These are phyloP conservation scores for Epichloe hybrida DNA, from an alignment of 2,329 filamentous ascomycete genomes.

Conservation along the genomic window DNA sequence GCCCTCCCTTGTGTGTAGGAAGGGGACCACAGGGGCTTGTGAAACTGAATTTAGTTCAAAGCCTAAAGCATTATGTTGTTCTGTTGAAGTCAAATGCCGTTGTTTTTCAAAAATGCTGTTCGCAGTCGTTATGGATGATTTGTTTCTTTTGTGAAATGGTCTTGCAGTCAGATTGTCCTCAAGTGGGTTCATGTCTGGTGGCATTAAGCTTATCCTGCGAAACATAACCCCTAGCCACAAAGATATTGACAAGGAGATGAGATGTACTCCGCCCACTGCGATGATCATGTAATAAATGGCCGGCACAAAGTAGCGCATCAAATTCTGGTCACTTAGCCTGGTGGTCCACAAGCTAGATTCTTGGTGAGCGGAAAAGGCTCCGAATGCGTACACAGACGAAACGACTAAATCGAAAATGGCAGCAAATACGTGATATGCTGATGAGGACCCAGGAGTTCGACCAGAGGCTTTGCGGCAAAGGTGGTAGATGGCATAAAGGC, in stretches of 20 bases:
- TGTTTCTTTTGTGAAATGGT: conserved; percentile 59
- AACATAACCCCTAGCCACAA: conserved; percentile 68
- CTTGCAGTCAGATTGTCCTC: conserved; percentile 73
- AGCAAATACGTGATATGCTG: conserved; percentile 82
- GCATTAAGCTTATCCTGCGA: conserved; percentile 66
- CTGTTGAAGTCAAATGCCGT: conserved; percentile 35
- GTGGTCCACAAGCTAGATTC: conserved; percentile 49
- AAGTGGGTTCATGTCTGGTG: conserved; percentile 90
- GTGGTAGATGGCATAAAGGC: conserved; percentile 70
- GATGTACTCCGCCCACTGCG: conserved; percentile 51
- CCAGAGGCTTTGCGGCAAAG: conserved; percentile 55
- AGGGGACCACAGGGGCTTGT: conserved; percentile 51
- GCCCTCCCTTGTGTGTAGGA: conserved; percentile 61
- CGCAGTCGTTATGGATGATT: conserved; percentile 38
- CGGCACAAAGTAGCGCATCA: conserved; percentile 47
- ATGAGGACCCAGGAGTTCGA: conserved; percentile 65
- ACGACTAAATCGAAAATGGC: conserved; percentile 52
- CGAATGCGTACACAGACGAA: conserved; percentile 43
- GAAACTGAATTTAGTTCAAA: conserved; percentile 32
- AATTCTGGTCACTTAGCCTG: conserved; percentile 43
- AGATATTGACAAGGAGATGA: conserved; percentile 56
- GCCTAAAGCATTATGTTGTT: conserved; percentile 25
- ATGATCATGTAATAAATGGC: conserved; percentile 57
- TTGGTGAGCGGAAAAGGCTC: conserved; percentile 31
- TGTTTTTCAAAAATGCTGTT: conserved; percentile 40